Conservation (phyloP, 805 yeast species). For the Pichia deserticola region DNA sequence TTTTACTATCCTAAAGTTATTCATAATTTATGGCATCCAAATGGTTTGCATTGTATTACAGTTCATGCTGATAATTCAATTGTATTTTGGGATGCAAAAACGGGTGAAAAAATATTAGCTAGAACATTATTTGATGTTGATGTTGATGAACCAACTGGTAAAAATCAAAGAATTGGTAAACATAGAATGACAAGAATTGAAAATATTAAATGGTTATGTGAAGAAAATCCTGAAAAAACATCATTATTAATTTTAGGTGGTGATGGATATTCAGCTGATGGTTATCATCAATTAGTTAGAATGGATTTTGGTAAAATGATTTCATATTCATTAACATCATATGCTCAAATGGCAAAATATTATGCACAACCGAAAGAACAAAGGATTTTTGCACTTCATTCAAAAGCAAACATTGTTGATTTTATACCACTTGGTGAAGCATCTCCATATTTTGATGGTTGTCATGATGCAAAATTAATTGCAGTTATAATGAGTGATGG, state of each 20-base stretch:
- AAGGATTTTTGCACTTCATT: slow-evolving; percentile 47
- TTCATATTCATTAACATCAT: slow-evolving; percentile 71
- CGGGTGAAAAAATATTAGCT: slow-evolving; percentile 68
- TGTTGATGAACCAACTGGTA: slow-evolving; percentile 45
- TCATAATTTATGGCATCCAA: slow-evolving; percentile 82
- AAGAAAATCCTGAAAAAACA: slow-evolving; percentile 72
- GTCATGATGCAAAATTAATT: slow-evolving; percentile 65
- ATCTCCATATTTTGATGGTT: slow-evolving; percentile 74
- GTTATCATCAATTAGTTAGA: slow-evolving; percentile 40
- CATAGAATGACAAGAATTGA: slow-evolving; percentile 36
- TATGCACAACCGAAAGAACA: slow-evolving; percentile 57
- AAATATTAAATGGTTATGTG: slow-evolving; percentile 71
- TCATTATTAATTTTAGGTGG: slow-evolving; percentile 67
- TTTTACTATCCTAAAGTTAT: slow-evolving; percentile 22
- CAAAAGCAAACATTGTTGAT: slow-evolving; percentile 35
- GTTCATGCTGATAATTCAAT: slow-evolving; percentile 76
- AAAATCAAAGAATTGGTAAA: slow-evolving; percentile 12
- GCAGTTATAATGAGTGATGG: slow-evolving; percentile 57
- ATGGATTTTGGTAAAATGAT: slow-evolving; percentile 79
- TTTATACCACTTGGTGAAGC: slow-evolving; percentile 49
- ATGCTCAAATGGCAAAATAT: slow-evolving; percentile 72
- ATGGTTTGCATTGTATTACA: slow-evolving; percentile 77
- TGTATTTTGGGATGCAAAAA: slow-evolving; percentile 88
- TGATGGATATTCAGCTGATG: slow-evolving; percentile 38
- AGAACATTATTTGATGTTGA: slow-evolving; percentile 61